Evolutionary conservation across 2,329 filamentous ascomycete species (phyloP).

Genomic region (Hypomyces rosellus): DNA sequence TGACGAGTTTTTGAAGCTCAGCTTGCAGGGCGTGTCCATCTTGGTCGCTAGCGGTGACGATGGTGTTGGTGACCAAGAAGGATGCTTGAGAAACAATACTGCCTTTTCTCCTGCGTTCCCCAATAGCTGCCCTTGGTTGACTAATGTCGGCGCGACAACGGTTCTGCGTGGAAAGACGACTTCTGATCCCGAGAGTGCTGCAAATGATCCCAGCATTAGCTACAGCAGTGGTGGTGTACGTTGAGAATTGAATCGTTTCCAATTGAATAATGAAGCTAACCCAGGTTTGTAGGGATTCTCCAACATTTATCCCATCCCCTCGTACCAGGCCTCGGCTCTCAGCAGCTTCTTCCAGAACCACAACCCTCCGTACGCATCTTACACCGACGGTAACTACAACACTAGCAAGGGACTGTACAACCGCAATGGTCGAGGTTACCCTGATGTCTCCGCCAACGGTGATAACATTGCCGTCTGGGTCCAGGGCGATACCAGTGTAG

Average conservation of each 20-base stretch:
- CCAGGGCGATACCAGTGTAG: too few relatives aligned
- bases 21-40: slow-evolving; percentile 34
- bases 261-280: too few relatives aligned
- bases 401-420: slow-evolving; percentile 30
- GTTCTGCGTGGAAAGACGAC: slow-evolving; percentile 34
- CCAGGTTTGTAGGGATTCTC: slow-evolving; percentile 31
- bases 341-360: slow-evolving; percentile 28
- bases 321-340: slow-evolving; percentile 39
- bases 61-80: slow-evolving; percentile 25
- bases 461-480: slow-evolving; percentile 28
- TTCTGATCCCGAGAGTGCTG: slow-evolving; percentile 39
- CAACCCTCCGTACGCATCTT: slow-evolving; percentile 29
- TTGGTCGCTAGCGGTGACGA: slow-evolving; percentile 35
- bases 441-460: slow-evolving; percentile 37
- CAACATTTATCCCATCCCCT: slow-evolving; percentile 40
- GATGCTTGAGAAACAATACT: slow-evolving; percentile 10
- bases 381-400: slow-evolving; percentile 30
- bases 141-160: slow-evolving; percentile 44
- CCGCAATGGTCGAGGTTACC: slow-evolving; percentile 35
- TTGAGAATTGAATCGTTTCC: background rate
- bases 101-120: slow-evolving; percentile 28
- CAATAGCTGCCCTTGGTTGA: slow-evolving; percentile 39
- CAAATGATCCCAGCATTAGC: slow-evolving; percentile 19
- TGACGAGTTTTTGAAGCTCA: slow-evolving; percentile 41
- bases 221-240: slow-evolving; percentile 8